phyloP scores from a whole-genome alignment of 2,329 filamentous ascomycete species.

The Plenodomus biglobosus region DNA sequence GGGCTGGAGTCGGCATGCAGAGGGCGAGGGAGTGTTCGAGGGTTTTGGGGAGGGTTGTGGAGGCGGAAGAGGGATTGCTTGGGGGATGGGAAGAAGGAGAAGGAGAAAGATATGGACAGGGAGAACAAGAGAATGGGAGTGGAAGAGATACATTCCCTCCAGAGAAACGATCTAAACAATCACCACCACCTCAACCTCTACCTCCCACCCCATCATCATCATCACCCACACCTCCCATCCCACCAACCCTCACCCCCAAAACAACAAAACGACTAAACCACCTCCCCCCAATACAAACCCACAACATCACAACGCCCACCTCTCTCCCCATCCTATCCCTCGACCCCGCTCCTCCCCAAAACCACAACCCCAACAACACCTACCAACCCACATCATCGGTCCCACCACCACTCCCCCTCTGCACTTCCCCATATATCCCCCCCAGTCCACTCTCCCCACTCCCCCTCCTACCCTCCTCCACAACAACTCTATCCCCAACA shows the following conservation, averaged over 20 bases:
- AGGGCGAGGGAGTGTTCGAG: neutral
- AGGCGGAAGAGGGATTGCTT: neutral
- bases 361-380: neutral
- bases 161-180: no score
- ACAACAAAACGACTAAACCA: neutral
- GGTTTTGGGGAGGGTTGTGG: neutral
- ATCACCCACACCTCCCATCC: neutral
- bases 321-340: neutral
- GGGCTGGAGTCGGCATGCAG: neutral
- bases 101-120: no score
- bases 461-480: neutral
- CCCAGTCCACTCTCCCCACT: neutral
- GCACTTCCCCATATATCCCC: neutral
- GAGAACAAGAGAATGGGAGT: neutral
- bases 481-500: neutral
- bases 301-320: neutral
- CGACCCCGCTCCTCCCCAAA: neutral
- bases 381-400: neutral
- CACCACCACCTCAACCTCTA: no score
- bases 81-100: no score
- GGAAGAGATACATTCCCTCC: neutral
- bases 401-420: neutral
- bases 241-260: neutral
- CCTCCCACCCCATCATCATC: neutral
- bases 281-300: conserved; percentile 3